phyloP scores from a whole-genome alignment of 2,329 filamentous ascomycete species.

The Aspergillus costaricaensis region DNA sequence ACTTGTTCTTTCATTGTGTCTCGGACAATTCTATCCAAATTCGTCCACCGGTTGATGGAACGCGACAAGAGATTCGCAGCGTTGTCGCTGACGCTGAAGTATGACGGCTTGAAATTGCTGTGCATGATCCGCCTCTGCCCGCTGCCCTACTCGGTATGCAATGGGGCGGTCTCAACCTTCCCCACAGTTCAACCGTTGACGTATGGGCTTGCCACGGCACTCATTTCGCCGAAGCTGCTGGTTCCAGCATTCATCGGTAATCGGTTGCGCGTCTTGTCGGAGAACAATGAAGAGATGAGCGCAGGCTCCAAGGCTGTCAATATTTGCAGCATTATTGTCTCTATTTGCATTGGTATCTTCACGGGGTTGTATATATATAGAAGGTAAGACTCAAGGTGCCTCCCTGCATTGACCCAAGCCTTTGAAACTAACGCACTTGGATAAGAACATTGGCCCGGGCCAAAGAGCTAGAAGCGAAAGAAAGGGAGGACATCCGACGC shows the following conservation, averaged over 20 bases:
- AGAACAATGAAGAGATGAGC: conserved; percentile 81
- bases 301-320: conserved; percentile 75
- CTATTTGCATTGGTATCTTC: conserved; percentile 67
- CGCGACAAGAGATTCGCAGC: conserved; percentile 86
- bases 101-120: conserved; percentile 84
- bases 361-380: conserved; percentile 87
- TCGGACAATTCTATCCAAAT: conserved; percentile 73
- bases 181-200: conserved; percentile 76
- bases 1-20: conserved; percentile 78
- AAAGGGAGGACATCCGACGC: conserved; percentile 42
- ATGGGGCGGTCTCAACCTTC: conserved; percentile 91
- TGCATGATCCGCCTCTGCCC: conserved; percentile 92
- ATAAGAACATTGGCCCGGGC: conserved; percentile 51
- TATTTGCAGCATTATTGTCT: conserved; percentile 76
- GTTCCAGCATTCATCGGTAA: conserved; percentile 91
- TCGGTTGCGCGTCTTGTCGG: conserved; percentile 78
- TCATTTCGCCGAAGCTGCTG: conserved; percentile 82
- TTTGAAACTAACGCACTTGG: conserved; percentile 9
- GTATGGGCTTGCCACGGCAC: conserved; percentile 79
- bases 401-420: neutral
- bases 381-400: conserved; percentile 42
- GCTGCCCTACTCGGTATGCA: conserved; percentile 87
- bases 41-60: conserved; percentile 79
- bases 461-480: conserved; percentile 51
- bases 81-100: conserved; percentile 80